Percentiles rank a stretch among this genome's conserved stretches.
phyloP scores from a whole-genome alignment of 441 rosid species.

The Breynia disticha region DNA sequence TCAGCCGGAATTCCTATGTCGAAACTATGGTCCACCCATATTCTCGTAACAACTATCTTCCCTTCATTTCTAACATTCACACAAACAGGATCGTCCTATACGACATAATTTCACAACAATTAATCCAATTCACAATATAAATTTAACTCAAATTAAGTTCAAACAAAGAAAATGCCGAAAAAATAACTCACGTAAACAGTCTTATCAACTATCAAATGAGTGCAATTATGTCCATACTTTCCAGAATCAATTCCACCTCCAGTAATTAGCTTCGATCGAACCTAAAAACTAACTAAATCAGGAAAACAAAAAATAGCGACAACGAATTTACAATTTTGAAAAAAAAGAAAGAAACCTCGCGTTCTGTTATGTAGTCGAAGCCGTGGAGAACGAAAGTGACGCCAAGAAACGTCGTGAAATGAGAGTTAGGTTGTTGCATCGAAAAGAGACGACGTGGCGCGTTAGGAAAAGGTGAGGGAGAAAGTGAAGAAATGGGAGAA shows the following conservation, averaged over 20 bases:
- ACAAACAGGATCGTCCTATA: constrained; percentile 78
- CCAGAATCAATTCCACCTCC: constrained; percentile 72
- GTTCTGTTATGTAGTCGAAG: constrained; percentile 35
- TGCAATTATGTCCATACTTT: constrained; percentile 33
- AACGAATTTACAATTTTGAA: too few species aligned
- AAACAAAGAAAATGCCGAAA: background rate
- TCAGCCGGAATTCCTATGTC: constrained; percentile 64
- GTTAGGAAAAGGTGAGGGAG: too few species aligned
- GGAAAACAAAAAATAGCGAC: background rate
- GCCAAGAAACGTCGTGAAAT: constrained; percentile 46
- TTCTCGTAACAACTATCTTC: constrained; percentile 51
- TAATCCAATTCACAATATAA: too few species aligned
- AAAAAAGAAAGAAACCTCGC: constrained; percentile 19
- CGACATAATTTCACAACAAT: too few species aligned
- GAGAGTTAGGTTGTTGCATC: constrained; percentile 26
- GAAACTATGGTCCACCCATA: constrained; percentile 84
- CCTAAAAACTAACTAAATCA: constrained; percentile 19
- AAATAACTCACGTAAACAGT: constrained; percentile 44
- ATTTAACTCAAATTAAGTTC: too few species aligned
- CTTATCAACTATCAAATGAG: constrained; percentile 70
- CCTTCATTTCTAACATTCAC: constrained; percentile 60
- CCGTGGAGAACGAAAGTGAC: constrained; percentile 65
- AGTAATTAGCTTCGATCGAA: constrained; percentile 59
- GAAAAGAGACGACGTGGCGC: too few species aligned
- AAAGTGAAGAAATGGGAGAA: too few species aligned